These are phyloP conservation scores for Ogataea nonfermentans DNA, from an alignment of 805 yeast species.

Conservation along the genomic window DNA sequence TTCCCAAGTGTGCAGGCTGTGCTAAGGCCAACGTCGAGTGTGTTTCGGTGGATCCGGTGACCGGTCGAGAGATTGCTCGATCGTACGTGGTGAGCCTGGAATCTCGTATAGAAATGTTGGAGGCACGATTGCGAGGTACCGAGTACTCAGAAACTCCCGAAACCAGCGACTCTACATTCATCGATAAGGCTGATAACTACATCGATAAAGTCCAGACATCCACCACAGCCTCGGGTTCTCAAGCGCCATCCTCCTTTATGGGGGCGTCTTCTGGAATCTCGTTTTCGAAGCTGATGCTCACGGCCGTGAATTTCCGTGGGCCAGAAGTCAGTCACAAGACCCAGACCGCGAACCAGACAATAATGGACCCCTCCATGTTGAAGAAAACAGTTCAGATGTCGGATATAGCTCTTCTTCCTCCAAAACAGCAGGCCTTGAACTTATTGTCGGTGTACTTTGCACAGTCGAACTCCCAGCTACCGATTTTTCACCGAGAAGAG, in stretches of 20 bases:
- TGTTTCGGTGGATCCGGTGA: constrained; percentile 81
- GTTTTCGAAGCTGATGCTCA: constrained; percentile 72
- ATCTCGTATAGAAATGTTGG: constrained; percentile 57
- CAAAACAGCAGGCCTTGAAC: constrained; percentile 66
- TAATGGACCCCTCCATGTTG: constrained; percentile 31
- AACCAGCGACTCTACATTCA: background rate
- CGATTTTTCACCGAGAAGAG: constrained; percentile 78
- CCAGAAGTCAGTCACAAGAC: constrained; percentile 10
- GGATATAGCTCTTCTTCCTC: constrained; percentile 57
- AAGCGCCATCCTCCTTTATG: constrained; percentile 37
- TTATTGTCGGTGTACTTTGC: constrained; percentile 66
- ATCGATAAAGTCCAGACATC: constrained; percentile 29
- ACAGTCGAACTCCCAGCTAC: constrained; percentile 80
- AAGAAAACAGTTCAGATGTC: constrained; percentile 23
- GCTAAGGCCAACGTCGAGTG: constrained; percentile 67
- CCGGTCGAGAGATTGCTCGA: constrained; percentile 83
- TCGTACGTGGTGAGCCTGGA: constrained; percentile 75
- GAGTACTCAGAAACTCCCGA: background rate
- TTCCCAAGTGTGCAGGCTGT: constrained; percentile 67
- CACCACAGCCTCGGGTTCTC: constrained; percentile 32
- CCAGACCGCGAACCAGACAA: constrained; percentile 16
- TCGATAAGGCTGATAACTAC: constrained; percentile 6
- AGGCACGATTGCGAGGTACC: constrained; percentile 41
- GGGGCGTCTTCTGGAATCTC: constrained; percentile 62
- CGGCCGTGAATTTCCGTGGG: constrained; percentile 64